Evolutionary conservation across 2,329 filamentous ascomycete species (phyloP).

Genomic region (Phyllosticta capitalensis): DNA sequence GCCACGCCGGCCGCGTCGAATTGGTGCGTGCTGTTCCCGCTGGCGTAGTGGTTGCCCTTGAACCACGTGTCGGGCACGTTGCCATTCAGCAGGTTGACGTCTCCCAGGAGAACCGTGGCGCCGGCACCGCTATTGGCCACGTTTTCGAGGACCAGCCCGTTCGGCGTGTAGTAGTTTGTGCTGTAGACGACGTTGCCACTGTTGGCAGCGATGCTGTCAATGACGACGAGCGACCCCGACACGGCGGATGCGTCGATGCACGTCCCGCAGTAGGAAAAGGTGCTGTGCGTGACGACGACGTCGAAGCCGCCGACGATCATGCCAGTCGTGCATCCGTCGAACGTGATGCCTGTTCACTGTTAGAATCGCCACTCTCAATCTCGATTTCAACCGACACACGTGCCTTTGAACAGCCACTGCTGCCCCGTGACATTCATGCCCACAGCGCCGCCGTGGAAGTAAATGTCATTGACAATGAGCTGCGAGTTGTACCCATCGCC

Average conservation of each 20-base stretch:
- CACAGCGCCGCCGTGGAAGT: constrained; percentile 13
- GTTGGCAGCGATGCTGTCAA: constrained; percentile 1
- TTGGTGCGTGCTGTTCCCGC: background rate
- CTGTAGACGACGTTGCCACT: constrained; percentile 2
- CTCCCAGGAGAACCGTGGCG: background rate
- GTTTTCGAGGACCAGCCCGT: constrained; percentile 9
- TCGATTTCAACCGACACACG: constrained; percentile 18
- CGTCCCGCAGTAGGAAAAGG: background rate
- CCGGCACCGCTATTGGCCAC: background rate
- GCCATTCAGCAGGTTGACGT: background rate
- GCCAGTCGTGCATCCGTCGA: constrained; percentile 7
- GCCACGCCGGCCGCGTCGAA: background rate
- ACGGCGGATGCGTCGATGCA: constrained; percentile 1
- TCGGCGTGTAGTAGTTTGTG: background rate
- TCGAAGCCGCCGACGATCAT: background rate
- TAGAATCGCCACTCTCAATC: constrained; percentile 19
- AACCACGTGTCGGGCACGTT: constrained; percentile 6
- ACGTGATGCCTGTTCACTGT: constrained; percentile 31
- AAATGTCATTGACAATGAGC: constrained; percentile 12
- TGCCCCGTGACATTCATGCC: constrained; percentile 25
- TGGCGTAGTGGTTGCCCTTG: constrained; percentile 4
- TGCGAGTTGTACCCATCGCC: constrained; percentile 19
- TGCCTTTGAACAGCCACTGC: constrained; percentile 27
- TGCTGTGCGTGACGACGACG: constrained; percentile 7
- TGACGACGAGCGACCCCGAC: constrained; percentile 2